Conservation (phyloP, 2,329 filamentous ascomycete species). For the Colletotrichum nymphaeae region DNA sequence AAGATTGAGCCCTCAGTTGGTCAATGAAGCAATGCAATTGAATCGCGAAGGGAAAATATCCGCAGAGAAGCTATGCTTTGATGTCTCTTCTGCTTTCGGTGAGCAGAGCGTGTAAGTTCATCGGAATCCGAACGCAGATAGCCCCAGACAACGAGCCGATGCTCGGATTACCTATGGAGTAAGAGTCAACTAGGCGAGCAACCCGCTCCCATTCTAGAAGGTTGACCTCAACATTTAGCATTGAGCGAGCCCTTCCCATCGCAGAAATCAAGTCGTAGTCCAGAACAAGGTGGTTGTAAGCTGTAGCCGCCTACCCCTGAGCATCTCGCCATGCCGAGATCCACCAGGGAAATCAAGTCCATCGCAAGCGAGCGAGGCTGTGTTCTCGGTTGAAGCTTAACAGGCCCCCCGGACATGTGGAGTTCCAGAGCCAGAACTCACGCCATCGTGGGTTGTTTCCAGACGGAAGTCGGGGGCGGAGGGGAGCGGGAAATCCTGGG, state of each 20-base stretch:
- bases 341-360: background rate
- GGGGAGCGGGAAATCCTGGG: background rate
- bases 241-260: too few species aligned
- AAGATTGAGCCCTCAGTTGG: too few species aligned
- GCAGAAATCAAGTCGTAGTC: background rate
- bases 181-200: background rate
- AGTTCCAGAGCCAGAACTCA: background rate
- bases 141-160: too few species aligned
- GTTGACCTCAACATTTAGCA: background rate
- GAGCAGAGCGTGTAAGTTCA: too few species aligned
- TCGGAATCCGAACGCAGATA: too few species aligned
- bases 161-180: too few species aligned
- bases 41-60: too few species aligned
- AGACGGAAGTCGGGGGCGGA: background rate
- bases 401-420: background rate
- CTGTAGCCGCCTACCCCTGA: too few species aligned
- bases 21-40: too few species aligned
- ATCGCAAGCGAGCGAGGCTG: slow-evolving; percentile 30
- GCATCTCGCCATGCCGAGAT: background rate
- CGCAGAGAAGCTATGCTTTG: too few species aligned
- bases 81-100: too few species aligned
- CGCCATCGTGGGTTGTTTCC: background rate
- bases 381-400: slow-evolving; percentile 5
- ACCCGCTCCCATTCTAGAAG: background rate
- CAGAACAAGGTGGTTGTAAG: background rate